A percentile compares a stretch with the other conserved stretches of the same genome.
These are phyloP conservation scores for Sindora glabra DNA, from an alignment of 306 rosid species.

Conservation along the genomic window DNA sequence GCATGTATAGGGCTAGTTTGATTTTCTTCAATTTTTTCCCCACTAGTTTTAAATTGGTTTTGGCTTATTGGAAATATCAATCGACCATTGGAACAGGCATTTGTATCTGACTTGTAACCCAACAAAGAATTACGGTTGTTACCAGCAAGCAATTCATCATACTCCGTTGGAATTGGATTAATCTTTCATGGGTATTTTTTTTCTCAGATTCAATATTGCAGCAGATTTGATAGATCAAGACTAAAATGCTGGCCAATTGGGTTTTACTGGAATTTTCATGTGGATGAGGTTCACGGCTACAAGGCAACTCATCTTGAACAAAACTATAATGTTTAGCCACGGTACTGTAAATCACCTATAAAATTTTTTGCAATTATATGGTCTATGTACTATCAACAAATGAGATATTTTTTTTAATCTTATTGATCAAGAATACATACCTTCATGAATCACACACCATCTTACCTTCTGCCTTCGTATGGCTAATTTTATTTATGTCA, in stretches of 20 bases:
- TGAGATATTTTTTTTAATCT: not conserved
- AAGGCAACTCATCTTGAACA: conserved; percentile 97
- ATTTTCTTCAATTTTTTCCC: not conserved
- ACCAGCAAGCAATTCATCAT: not conserved
- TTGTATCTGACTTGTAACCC: not conserved
- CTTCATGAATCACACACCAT: not conserved
- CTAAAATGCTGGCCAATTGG: conserved; percentile 66
- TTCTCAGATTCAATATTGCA: conserved; percentile 87
- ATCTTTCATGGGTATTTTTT: conserved; percentile 20
- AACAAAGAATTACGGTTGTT: no score
- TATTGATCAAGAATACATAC: not conserved
- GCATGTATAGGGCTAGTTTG: conserved; percentile 1
- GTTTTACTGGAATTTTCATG: conserved; percentile 79
- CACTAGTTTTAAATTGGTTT: not conserved
- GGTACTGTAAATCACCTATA: no score
- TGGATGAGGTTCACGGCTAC: conserved; percentile 99
- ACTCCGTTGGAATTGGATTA: conserved; percentile 13
- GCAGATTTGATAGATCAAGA: conserved; percentile 75
- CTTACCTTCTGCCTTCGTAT: conserved; percentile 7
- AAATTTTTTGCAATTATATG: no score
- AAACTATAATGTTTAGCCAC: conserved; percentile 98
- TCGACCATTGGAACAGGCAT: not conserved
- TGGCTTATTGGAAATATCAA: conserved; percentile 1
- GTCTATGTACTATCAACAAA: conserved; percentile 5
- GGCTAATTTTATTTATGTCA: not conserved